These are phyloP conservation scores for Posidonia oceanica DNA, from an alignment of 116 monocot genomes.

Conservation along the genomic window DNA sequence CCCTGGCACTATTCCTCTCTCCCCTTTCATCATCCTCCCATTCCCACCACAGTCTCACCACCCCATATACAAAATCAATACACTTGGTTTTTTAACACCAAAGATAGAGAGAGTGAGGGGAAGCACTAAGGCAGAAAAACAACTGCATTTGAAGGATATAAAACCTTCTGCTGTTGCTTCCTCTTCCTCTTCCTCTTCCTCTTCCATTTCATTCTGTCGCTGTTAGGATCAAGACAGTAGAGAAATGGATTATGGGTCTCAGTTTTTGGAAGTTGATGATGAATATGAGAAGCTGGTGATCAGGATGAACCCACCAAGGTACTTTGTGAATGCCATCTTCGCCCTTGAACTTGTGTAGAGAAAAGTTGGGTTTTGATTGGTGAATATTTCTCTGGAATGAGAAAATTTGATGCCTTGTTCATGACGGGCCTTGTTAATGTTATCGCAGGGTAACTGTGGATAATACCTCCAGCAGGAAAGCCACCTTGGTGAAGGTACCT, in stretches of 20 bases:
- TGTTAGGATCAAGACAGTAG: background rate
- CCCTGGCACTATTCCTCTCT: background rate
- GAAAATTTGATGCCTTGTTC: background rate
- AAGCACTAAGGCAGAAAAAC: background rate
- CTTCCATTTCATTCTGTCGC: background rate
- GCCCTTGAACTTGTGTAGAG: background rate
- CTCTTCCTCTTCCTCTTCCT: background rate
- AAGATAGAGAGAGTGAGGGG: background rate
- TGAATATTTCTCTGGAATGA: no score
- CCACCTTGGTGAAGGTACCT: slow-evolving; percentile 63
- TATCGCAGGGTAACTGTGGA: slow-evolving; percentile 68
- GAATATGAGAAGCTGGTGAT: slow-evolving; percentile 84
- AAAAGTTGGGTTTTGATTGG: no score
- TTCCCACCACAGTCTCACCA: background rate
- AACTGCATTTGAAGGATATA: no score
- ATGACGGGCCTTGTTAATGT: background rate
- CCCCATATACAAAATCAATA: background rate
- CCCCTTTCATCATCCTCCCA: background rate
- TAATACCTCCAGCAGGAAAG: slow-evolving; percentile 43
- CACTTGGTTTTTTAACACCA: background rate
- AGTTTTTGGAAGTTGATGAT: slow-evolving; percentile 45
- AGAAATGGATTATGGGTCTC: slow-evolving; percentile 36
- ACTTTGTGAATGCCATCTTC: background rate
- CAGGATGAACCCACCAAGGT: slow-evolving; percentile 89
- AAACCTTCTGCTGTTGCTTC: background rate